Conservation (phyloP, 495 filamentous ascomycete genomes). For the Extremus antarcticus region DNA sequence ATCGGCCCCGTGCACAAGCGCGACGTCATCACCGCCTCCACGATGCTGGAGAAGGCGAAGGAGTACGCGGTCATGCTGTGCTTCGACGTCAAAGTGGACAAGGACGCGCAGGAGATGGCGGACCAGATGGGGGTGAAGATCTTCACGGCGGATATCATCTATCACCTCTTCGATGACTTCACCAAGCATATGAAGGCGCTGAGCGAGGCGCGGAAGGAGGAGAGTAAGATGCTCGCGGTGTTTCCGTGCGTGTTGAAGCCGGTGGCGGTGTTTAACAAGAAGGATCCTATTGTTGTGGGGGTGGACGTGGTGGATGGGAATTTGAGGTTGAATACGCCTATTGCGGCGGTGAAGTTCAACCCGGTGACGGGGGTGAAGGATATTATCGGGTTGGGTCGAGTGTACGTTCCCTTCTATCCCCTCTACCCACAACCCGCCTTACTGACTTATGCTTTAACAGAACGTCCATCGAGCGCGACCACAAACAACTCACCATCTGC, state of each 20-base stretch:
- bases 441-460: slow-evolving; percentile 35
- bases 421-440: not conserved
- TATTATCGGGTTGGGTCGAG: slow-evolving; percentile 75
- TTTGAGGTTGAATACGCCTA: slow-evolving; percentile 73
- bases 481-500: slow-evolving; percentile 81
- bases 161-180: slow-evolving; percentile 95
- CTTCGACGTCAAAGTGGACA: slow-evolving; percentile 99
- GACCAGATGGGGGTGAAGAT: slow-evolving; percentile 95
- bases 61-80: slow-evolving; percentile 98
- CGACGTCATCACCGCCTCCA: slow-evolving; percentile 91
- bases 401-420: slow-evolving; percentile 52
- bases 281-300: slow-evolving; percentile 86
- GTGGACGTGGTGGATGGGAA: slow-evolving; percentile 89
- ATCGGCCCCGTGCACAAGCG: slow-evolving; percentile 98
- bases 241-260: slow-evolving; percentile 88
- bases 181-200: slow-evolving; percentile 83
- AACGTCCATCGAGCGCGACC: slow-evolving; percentile 89
- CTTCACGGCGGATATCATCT: slow-evolving; percentile 98
- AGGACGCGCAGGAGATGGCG: slow-evolving; percentile 83
- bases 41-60: slow-evolving; percentile 92
- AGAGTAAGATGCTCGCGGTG: slow-evolving; percentile 86
- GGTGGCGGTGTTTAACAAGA: slow-evolving; percentile 98
- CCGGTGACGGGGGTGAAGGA: slow-evolving; percentile 69
- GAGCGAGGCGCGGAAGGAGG: slow-evolving; percentile 84
- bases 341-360: slow-evolving; percentile 74